Base-by-base conservation (phyloP, 495 filamentous ascomycete genomes). In the Aspergillus mulundensis region DNA sequence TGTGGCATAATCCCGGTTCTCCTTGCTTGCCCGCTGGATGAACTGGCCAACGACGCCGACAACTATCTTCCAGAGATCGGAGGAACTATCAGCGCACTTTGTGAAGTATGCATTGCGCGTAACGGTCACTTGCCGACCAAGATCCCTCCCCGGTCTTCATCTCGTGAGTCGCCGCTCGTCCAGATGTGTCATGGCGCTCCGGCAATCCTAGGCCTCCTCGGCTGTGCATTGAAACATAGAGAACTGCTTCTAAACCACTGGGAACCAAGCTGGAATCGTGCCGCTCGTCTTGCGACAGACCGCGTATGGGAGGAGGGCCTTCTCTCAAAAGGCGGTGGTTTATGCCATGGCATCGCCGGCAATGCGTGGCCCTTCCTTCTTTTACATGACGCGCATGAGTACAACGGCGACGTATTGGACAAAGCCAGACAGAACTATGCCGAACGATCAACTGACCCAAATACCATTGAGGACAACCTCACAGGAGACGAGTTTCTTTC, bases 121-220 rank as follows among this genome's bases (percentile, higher is more conserved):
- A 57, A 70, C 21, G 77, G 77, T 15, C 77, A 77, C 54, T 65
- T 80, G 2, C 74, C 76, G 3, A 71, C 41, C 7, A 49, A 15
- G 15, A 53, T 64, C 12, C 62, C 62, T 7, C 7, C 42, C 3
- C 70, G 56, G 48, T 65, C 18, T 1, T 58, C 61, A 8, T 21
- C 40, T 53, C 11, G 55, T 48, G 32, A 23, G 18, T 69, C 71
- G 14, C 69, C 63, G 25, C 62, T 77, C 20, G 70, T 81, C 6
- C 76, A 81, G 46, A 63, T 80, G 21, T 79, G 76, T 46, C 77
- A 81, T 42, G 74, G 76, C 1, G 67, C 67, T 42, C 77, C 78
- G 0, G 72, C 73, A 0, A 47, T 77, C 2, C 63, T 79, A 7
- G 52, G 72, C 7, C 63, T 79, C 5, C 48, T 79, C 20, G 66